Conservation (phyloP, 371 early-diverging fungal species). For the Nematocida minor region DNA sequence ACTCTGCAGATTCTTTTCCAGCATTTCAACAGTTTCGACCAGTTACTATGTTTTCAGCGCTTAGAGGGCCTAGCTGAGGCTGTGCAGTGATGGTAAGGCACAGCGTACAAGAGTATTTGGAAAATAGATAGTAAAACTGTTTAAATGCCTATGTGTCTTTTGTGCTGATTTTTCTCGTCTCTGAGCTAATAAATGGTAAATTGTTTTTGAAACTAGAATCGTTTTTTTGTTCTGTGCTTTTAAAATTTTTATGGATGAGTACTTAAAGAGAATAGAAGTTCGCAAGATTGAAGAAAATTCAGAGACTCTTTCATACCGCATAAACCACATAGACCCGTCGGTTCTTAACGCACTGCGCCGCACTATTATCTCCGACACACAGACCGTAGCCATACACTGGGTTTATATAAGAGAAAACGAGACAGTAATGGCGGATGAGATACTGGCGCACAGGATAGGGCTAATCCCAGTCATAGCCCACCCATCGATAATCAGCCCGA, state of each 20-base stretch:
- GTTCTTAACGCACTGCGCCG: constrained; percentile 29
- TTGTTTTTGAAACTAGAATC: no score
- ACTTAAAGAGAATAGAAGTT: constrained; percentile 13
- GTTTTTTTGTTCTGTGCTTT: background rate
- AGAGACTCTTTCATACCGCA: constrained; percentile 2
- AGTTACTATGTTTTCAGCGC: no score
- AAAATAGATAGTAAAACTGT: no score
- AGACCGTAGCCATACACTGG: constrained; percentile 75
- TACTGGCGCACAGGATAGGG: constrained; percentile 89
- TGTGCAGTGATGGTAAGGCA: no score
- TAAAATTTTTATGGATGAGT: constrained; percentile 30
- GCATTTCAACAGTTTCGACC: no score
- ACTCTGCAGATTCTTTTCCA: no score
- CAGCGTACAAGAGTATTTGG: no score
- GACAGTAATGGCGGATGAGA: constrained; percentile 87
- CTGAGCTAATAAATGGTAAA: no score
- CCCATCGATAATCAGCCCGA: constrained; percentile 65
- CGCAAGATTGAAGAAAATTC: background rate
- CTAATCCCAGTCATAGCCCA: constrained; percentile 84
- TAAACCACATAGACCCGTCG: constrained; percentile 22
- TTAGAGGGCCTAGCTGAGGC: no score
- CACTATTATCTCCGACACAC: constrained; percentile 45
- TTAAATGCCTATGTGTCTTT: no score
- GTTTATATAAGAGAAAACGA: constrained; percentile 87
- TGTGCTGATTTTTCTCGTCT: no score